phyloP scores from a whole-genome alignment of 345 rosid species.

The Camelina laxa region DNA sequence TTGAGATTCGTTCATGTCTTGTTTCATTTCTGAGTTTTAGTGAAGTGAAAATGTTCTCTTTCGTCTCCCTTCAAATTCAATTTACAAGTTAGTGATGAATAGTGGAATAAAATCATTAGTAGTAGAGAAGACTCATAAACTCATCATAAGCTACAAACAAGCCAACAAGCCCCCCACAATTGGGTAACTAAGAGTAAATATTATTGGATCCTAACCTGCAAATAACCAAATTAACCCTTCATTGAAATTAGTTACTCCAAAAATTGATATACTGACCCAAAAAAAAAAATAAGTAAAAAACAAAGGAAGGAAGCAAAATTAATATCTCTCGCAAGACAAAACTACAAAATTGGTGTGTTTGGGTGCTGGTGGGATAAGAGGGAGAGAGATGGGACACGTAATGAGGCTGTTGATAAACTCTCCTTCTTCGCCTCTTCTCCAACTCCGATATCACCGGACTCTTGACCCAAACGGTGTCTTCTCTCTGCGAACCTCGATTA shows the following conservation, averaged over 20 bases:
- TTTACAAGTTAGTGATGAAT: background rate
- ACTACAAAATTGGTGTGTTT: background rate
- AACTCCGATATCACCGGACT: slow-evolving; percentile 33
- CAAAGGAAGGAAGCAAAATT: background rate
- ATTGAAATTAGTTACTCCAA: too few relatives aligned
- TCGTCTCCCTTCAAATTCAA: background rate
- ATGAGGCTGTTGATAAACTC: slow-evolving; percentile 46
- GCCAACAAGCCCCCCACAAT: background rate
- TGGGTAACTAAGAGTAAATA: background rate
- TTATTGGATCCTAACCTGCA: background rate
- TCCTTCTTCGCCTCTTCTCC: slow-evolving; percentile 43
- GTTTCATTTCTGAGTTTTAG: slow-evolving; percentile 18
- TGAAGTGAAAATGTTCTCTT: slow-evolving; percentile 22
- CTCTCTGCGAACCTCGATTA: slow-evolving; percentile 44
- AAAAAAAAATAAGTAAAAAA: too few relatives aligned
- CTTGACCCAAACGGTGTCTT: slow-evolving; percentile 47
- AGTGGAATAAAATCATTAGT: background rate
- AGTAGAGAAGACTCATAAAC: background rate
- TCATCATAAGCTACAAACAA: background rate
- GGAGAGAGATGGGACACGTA: slow-evolving; percentile 55
- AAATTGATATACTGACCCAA: too few relatives aligned
- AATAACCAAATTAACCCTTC: background rate
- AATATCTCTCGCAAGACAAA: background rate
- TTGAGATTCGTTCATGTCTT: slow-evolving; percentile 25
- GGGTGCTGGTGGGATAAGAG: slow-evolving; percentile 17